Evolutionary conservation across 2,329 filamentous ascomycete species (phyloP).

Genomic region (Xylariaceae sp.): DNA sequence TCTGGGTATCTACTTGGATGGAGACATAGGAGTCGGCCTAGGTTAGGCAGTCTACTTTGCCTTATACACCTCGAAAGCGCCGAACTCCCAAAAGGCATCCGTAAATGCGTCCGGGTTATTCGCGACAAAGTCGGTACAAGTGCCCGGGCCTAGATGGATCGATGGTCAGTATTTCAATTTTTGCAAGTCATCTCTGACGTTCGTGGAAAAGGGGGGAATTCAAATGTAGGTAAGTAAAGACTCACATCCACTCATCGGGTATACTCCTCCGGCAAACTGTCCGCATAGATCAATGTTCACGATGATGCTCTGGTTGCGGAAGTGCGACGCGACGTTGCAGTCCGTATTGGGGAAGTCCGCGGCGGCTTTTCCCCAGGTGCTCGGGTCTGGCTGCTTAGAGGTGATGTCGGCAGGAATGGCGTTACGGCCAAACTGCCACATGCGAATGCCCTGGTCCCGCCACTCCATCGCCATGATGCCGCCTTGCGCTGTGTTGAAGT

Average conservation of each 20-base stretch:
- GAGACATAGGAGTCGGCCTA: too few relatives aligned
- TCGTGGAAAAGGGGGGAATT: not conserved
- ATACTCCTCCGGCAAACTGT: conserved; percentile 45
- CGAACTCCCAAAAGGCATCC: conserved; percentile 62
- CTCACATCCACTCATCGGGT: conserved; percentile 42
- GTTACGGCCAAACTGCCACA: conserved; percentile 54
- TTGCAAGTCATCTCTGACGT: not conserved
- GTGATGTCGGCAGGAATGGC: conserved; percentile 49
- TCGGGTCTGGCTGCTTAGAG: conserved; percentile 50
- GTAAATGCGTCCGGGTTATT: conserved; percentile 51
- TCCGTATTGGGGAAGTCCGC: conserved; percentile 61
- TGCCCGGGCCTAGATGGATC: conserved; percentile 41
- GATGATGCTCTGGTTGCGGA: conserved; percentile 61
- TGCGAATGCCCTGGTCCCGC: conserved; percentile 54
- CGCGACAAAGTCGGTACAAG: conserved; percentile 53
- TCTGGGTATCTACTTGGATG: too few relatives aligned
- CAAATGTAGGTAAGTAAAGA: conserved; percentile 3
- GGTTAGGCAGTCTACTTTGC: conserved; percentile 15
- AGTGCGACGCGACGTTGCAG: conserved; percentile 55
- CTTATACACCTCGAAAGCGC: conserved; percentile 53
- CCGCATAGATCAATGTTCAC: conserved; percentile 63
- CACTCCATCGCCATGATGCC: conserved; percentile 59
- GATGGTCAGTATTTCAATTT: conserved; percentile 17
- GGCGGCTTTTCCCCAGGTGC: conserved; percentile 54
- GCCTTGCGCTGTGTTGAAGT: conserved; percentile 50